A percentile compares a stretch with the other conserved stretches of the same genome.
Conservation (phyloP, 2,329 filamentous ascomycete species). For the Fusarium solani-melongenae region DNA sequence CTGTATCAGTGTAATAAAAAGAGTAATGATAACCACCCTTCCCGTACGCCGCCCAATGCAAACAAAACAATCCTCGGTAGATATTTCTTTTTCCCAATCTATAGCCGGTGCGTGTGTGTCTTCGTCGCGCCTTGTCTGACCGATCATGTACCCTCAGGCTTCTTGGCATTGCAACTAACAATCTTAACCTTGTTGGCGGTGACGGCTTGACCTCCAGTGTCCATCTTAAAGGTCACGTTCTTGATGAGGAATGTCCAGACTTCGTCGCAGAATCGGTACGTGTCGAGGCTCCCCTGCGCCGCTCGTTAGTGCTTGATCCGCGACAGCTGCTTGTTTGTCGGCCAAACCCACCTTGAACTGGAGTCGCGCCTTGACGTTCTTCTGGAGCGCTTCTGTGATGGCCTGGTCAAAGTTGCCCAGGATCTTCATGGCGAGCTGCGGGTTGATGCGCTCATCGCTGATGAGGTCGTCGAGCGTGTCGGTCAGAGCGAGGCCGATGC, state of each 20-base stretch:
- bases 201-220: conserved; percentile 78
- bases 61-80: conserved; percentile 22
- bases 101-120: conserved; percentile 3
- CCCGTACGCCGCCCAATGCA: conserved; percentile 44
- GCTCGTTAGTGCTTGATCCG: too few species aligned
- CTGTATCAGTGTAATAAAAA: conserved; percentile 9
- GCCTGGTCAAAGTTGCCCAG: conserved; percentile 94
- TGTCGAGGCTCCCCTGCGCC: conserved; percentile 89
- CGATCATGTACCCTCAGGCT: conserved; percentile 52
- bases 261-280: conserved; percentile 99
- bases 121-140: not conserved
- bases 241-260: conserved; percentile 99
- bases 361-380: conserved; percentile 90
- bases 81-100: conserved; percentile 28
- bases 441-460: conserved; percentile 93
- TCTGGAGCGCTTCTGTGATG: conserved; percentile 89
- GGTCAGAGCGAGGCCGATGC: conserved; percentile 91
- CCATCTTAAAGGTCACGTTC: conserved; percentile 98
- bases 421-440: conserved; percentile 98
- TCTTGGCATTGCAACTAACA: conserved; percentile 95
- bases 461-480: conserved; percentile 98
- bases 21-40: not conserved
- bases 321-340: too few species aligned
- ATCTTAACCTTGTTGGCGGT: conserved; percentile 96
- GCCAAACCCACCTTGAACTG: conserved; percentile 87